Evolutionary conservation across 2,329 filamentous ascomycete genomes (phyloP).

Genomic region (Ophiocordyceps camponoti-leonardi): DNA sequence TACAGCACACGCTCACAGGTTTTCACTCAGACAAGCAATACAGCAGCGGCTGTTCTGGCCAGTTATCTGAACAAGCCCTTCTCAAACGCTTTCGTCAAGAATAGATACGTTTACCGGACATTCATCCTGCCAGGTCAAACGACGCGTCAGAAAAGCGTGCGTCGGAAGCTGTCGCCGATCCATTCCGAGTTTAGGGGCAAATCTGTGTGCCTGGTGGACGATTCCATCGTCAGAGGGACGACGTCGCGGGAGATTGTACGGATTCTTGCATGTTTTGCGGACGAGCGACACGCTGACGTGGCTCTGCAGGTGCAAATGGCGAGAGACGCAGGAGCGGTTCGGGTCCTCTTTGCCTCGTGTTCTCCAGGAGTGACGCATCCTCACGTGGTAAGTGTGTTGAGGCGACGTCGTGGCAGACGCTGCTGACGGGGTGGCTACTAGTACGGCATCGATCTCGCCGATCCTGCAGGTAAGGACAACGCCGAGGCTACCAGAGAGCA

Average conservation of each 20-base stretch:
- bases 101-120: conserved; percentile 74
- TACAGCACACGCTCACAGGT: not conserved
- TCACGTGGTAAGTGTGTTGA: conserved; percentile 54
- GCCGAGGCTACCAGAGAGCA: not conserved
- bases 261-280: not conserved
- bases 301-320: conserved; percentile 39
- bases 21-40: conserved; percentile 45
- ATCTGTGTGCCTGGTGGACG: conserved; percentile 72
- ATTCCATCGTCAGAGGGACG: conserved; percentile 61
- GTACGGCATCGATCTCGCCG: not conserved
- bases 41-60: conserved; percentile 62
- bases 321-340: conserved; percentile 63
- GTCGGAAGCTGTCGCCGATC: conserved; percentile 79
- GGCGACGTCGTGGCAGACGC: not conserved
- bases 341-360: conserved; percentile 71
- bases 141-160: conserved; percentile 67
- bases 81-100: conserved; percentile 74
- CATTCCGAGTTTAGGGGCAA: conserved; percentile 67
- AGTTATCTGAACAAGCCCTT: conserved; percentile 60
- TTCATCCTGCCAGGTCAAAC: conserved; percentile 65
- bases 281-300: not conserved
- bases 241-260: conserved; percentile 3
- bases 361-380: conserved; percentile 69
- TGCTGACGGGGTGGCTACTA: not conserved
- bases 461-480: not conserved